Percentiles rank a stretch among this genome's conserved stretches.
Evolutionary conservation across 2,329 filamentous ascomycete genomes (phyloP).

Genomic region (Ascochyta clinopodiicola): DNA sequence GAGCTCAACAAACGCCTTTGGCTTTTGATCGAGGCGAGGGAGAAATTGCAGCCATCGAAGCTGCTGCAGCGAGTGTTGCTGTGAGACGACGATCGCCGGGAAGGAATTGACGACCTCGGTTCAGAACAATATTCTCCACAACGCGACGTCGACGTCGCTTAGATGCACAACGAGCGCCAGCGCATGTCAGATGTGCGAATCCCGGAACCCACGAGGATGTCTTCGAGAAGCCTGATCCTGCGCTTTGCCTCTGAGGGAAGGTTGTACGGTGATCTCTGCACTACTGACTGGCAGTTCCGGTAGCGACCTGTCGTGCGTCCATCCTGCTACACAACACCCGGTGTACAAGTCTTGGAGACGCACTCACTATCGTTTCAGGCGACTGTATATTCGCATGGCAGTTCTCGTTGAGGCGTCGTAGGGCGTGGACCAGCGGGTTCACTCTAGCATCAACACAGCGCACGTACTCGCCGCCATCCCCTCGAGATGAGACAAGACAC

Average conservation of each 20-base stretch:
- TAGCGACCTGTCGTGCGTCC: constrained; percentile 14
- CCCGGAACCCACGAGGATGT: constrained; percentile 13
- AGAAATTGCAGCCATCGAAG: neutral
- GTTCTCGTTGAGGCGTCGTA: constrained; percentile 1
- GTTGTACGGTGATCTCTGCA: constrained; percentile 11
- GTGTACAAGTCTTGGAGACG: neutral
- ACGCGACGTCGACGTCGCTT: constrained; percentile 9
- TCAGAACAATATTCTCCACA: constrained; percentile 1
- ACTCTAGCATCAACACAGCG: neutral
- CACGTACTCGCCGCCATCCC: neutral
- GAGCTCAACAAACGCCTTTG: constrained; percentile 16
- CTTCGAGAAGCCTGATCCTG: neutral
- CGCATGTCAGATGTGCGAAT: constrained; percentile 5
- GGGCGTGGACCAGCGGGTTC: neutral
- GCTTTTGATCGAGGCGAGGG: neutral
- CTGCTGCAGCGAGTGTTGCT: neutral
- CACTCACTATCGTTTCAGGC: constrained; percentile 8
- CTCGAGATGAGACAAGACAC: neutral
- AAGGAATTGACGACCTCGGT: constrained; percentile 6
- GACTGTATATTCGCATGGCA: neutral
- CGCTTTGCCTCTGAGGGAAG: constrained; percentile 1
- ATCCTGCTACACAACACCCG: constrained; percentile 16
- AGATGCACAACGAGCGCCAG: constrained; percentile 10
- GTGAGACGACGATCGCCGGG: constrained; percentile 3
- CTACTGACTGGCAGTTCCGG: constrained; percentile 12